Evolutionary conservation across 148 eudicot species (phyloP).

Genomic region (Amaranthus hypochondriacus): DNA sequence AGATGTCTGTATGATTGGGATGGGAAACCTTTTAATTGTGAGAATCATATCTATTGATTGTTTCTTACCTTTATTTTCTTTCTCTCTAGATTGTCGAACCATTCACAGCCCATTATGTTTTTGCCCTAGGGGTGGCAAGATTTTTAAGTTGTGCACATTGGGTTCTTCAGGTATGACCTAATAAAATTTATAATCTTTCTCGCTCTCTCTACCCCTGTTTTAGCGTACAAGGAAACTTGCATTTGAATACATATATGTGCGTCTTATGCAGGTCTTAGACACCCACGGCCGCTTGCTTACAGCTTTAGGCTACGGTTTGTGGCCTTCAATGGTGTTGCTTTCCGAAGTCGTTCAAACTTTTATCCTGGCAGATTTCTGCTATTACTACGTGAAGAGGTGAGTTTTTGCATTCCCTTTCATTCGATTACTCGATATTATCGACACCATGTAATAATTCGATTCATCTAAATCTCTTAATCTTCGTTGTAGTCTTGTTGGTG

Average conservation of each 20-base stretch:
- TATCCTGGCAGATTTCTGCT: constrained; percentile 47
- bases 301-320: constrained; percentile 42
- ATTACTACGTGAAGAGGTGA: constrained; percentile 42
- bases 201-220: neutral
- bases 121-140: constrained; percentile 49
- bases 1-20: no score
- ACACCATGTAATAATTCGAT: neutral
- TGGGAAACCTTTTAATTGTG: no score
- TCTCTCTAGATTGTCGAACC: constrained; percentile 47
- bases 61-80: neutral
- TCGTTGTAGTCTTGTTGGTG: constrained; percentile 36
- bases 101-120: constrained; percentile 51
- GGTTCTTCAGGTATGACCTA: constrained; percentile 45
- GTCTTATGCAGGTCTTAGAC: constrained; percentile 30
- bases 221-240: no score
- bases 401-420: neutral
- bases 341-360: constrained; percentile 46
- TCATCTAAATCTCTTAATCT: neutral
- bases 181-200: neutral
- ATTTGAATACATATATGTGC: neutral
- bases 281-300: constrained; percentile 38
- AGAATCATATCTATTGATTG: no score
- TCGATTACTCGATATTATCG: no score
- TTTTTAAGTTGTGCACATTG: constrained; percentile 52
- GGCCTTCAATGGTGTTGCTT: constrained; percentile 43